phyloP scores from a whole-genome alignment of 441 rosid species.

The Erodium texanum region DNA sequence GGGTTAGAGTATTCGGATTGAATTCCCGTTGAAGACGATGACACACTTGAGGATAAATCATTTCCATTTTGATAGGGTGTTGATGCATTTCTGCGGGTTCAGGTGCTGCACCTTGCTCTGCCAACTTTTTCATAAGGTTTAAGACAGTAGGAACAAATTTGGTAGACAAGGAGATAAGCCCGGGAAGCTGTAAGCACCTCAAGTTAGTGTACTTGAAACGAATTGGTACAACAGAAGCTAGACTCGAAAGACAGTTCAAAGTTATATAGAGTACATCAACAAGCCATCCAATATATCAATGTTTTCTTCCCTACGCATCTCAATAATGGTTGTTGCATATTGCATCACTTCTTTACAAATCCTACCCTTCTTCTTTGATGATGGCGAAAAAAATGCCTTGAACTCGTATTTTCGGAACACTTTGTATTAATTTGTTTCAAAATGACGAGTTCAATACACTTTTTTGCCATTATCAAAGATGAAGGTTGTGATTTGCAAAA shows the following conservation, averaged over 20 bases:
- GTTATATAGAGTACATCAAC: neutral
- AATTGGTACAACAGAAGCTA: neutral
- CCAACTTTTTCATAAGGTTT: constrained; percentile 78
- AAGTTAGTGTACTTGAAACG: neutral
- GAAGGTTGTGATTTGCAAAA: too few relatives aligned
- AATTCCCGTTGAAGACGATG: neutral
- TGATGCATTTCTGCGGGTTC: constrained; percentile 29
- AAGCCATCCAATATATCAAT: neutral
- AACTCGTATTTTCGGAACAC: too few relatives aligned
- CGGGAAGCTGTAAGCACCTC: constrained; percentile 58
- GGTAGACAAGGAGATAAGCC: constrained; percentile 69
- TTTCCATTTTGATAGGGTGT: constrained; percentile 24
- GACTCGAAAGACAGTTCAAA: neutral
- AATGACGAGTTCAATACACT: too few relatives aligned
- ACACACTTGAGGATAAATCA: neutral
- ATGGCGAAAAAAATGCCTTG: too few relatives aligned
- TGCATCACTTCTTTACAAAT: neutral
- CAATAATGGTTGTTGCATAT: neutral
- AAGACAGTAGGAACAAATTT: constrained; percentile 80
- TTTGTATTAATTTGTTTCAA: too few relatives aligned
- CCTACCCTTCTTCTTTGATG: too few relatives aligned
- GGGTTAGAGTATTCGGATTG: neutral
- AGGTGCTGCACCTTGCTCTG: constrained; percentile 68
- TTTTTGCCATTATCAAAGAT: too few relatives aligned
- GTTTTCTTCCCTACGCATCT: neutral